Base-by-base conservation (phyloP, 441 rosid species). In the Adansonia rubrostipa region DNA sequence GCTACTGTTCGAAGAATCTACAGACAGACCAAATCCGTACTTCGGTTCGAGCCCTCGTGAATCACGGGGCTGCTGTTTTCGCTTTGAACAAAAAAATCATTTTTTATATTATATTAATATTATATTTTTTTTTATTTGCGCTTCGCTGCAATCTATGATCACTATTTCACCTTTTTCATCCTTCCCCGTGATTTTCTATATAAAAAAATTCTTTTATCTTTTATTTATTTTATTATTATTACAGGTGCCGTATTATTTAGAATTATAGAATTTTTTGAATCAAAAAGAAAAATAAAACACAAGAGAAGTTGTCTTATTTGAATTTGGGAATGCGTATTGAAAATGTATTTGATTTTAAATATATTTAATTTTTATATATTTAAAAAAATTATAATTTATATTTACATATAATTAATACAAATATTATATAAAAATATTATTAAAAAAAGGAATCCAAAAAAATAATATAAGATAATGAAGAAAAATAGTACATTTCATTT, bases 21-120 rank as follows among this genome's bases (percentile, higher is more conserved):
- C 2, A 54, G 19, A 15, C 20, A 67, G 78, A n/a, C 71, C 61
- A 73, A 71, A 51, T 80, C 82, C 81, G 83, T 85, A 82, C 82
- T 80, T 80, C 72, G 61, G 19, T 33, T 77, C 40, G 44, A 57
- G 17, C 85, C 83, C 84, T 85, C 86, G 86, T 80, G 81, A 87
- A 80, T 84, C 82, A 82, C 84, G 88, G 85, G 76, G 28, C 10
- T 51, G 66, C 1, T 36, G 24, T 77, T 73, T 54, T 82, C 69
- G 19, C 11, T 53, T 64, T 63, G 17, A 7, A 47, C 65, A 69
- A 65, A 9, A 19, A 65, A n/a, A 40, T 33, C 50, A 22, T 8
- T 20, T 62, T 57, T 28, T 28, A 24, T 24, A 24, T 24, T 28
- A 28, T 28, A 28, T 28, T 28, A 28, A 28, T 28, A 28, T 28